Evolutionary conservation across 768 basidiomycete genomes (phyloP).

Genomic region (Mycena vitilis): DNA sequence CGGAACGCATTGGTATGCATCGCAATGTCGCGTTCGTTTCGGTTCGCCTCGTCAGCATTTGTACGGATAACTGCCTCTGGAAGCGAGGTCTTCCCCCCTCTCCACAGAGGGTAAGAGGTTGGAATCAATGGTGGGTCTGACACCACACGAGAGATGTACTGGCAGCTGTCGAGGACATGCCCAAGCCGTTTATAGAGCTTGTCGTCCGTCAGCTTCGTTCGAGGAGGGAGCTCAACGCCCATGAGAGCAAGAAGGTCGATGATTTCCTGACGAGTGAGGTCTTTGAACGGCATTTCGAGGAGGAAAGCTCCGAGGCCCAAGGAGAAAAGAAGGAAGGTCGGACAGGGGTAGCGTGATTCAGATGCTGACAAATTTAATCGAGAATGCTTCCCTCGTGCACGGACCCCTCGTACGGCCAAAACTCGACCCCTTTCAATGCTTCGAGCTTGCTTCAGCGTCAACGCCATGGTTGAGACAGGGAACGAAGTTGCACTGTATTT

Average conservation of each 20-base stretch:
- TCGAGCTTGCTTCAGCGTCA: too few species aligned
- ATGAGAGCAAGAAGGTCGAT: conserved; percentile 6
- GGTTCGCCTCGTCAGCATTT: conserved; percentile 15
- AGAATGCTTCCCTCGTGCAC: too few species aligned
- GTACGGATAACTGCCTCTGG: neutral
- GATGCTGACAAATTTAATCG: too few species aligned
- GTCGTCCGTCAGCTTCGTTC: conserved; percentile 14
- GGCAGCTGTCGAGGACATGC: conserved; percentile 20
- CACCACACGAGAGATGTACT: conserved; percentile 26
- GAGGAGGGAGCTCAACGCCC: conserved; percentile 20
- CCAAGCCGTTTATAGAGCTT: conserved; percentile 23
- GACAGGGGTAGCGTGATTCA: too few species aligned
- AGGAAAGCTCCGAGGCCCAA: too few species aligned
- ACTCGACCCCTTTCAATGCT: too few species aligned
- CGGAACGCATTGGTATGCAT: conserved; percentile 17
- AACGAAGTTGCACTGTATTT: too few species aligned
- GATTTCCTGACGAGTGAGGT: conserved; percentile 13
- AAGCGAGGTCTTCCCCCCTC: neutral
- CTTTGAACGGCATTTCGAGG: neutral
- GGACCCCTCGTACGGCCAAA: too few species aligned
- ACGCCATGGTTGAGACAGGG: too few species aligned
- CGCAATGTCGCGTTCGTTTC: neutral
- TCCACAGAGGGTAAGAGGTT: conserved; percentile 6
- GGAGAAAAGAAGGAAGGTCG: too few species aligned
- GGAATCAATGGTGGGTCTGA: conserved; percentile 21